Evolutionary conservation across 768 basidiomycete species (phyloP).

Genomic region (Termitomyces sp.): DNA sequence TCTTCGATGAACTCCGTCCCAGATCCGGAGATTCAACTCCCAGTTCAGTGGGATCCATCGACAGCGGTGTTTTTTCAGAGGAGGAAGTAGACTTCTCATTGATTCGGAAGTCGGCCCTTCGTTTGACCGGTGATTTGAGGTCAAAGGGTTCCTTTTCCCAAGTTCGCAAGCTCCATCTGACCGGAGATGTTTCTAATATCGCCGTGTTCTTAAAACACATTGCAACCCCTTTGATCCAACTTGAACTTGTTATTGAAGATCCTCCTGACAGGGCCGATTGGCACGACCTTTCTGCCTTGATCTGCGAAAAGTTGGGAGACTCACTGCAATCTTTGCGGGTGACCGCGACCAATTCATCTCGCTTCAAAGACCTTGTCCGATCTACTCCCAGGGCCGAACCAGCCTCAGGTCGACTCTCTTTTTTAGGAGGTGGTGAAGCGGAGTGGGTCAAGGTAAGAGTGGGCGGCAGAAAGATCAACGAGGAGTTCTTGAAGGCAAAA

Average conservation of each 20-base stretch:
- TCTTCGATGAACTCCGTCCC: slow-evolving; percentile 65
- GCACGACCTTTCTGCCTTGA: slow-evolving; percentile 61
- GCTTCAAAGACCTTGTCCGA: slow-evolving; percentile 78
- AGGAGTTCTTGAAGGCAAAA: slow-evolving; percentile 84
- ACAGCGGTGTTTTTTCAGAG: slow-evolving; percentile 74
- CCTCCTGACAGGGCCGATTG: slow-evolving; percentile 72
- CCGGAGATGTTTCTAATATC: slow-evolving; percentile 66
- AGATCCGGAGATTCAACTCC: slow-evolving; percentile 71
- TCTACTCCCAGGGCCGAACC: slow-evolving; percentile 66
- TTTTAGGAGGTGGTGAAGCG: slow-evolving; percentile 69
- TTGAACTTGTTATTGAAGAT: slow-evolving; percentile 77
- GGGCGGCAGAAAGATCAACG: slow-evolving; percentile 90
- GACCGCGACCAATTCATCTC: slow-evolving; percentile 61
- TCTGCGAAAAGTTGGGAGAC: slow-evolving; percentile 57
- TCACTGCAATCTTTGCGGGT: slow-evolving; percentile 59
- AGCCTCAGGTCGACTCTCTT: slow-evolving; percentile 53
- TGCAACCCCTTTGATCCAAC: slow-evolving; percentile 54
- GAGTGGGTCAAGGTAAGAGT: slow-evolving; percentile 95
- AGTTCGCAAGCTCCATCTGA: slow-evolving; percentile 58
- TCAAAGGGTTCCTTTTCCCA: slow-evolving; percentile 52
- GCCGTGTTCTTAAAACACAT: slow-evolving; percentile 69
- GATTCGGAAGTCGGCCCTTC: slow-evolving; percentile 63
- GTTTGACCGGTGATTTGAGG: slow-evolving; percentile 56
- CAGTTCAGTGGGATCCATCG: slow-evolving; percentile 59
- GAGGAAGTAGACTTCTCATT: slow-evolving; percentile 77